phyloP scores from a whole-genome alignment of 225 moss, liverwort and hornwort genomes.

The Marchantia paleacea region DNA sequence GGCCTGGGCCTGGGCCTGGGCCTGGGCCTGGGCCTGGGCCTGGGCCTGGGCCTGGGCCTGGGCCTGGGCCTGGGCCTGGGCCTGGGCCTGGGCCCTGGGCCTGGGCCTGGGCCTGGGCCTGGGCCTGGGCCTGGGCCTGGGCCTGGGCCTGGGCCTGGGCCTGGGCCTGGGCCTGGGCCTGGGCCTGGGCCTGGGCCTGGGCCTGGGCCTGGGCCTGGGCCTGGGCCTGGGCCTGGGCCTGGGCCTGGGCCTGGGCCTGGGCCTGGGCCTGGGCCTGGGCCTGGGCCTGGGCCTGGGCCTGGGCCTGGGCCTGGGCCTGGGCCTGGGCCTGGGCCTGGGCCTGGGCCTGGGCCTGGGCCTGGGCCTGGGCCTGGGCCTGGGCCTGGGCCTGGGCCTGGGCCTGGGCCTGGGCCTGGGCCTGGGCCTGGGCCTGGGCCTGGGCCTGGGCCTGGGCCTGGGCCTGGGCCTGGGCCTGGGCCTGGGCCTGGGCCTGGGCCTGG shows the following conservation, averaged over 20 bases:
- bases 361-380: conserved; percentile 1
- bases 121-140: conserved; percentile 11
- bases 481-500: conserved; percentile 16
- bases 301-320: conserved; percentile 28
- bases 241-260: conserved; percentile 21
- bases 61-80: conserved; percentile 14
- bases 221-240: conserved; percentile 23
- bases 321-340: conserved; percentile 15
- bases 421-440: conserved; percentile 15
- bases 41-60: conserved; percentile 17
- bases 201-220: conserved; percentile 1
- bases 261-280: background rate
- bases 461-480: conserved; percentile 19
- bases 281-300: conserved; percentile 16
- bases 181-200: conserved; percentile 12
- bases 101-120: conserved; percentile 16
- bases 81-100: background rate
- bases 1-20: conserved; percentile 26
- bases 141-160: conserved; percentile 16
- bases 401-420: conserved; percentile 6
- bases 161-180: conserved; percentile 2
- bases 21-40: conserved; percentile 14
- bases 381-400: conserved; percentile 4
- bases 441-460: conserved; percentile 29
- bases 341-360: background rate